A percentile compares a stretch with the other conserved stretches of the same genome.
Evolutionary conservation across 73 alveolate species (phyloP).

Genomic region (Uronychia binucleata): DNA sequence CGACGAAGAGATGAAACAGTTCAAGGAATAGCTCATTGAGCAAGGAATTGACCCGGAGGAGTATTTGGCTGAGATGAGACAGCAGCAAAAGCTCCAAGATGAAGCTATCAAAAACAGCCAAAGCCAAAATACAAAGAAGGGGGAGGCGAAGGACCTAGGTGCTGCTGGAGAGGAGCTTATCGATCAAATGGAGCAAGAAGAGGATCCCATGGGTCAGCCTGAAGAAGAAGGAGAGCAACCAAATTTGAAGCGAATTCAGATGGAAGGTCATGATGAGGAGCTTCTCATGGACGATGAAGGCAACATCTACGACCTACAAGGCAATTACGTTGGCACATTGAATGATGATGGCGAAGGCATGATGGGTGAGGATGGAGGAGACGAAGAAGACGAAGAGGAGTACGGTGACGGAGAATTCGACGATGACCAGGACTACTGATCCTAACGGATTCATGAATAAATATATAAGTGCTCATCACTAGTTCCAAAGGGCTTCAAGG

Average conservation of each 20-base stretch:
- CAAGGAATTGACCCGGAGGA: background rate
- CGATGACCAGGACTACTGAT: background rate
- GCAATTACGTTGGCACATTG: constrained; percentile 53
- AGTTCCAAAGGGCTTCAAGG: no score
- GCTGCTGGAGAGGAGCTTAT: background rate
- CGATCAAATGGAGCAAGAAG: background rate
- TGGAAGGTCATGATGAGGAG: constrained; percentile 55
- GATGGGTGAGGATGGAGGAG: background rate
- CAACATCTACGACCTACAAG: constrained; percentile 42
- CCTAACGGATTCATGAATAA: background rate
- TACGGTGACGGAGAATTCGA: background rate
- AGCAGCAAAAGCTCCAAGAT: background rate
- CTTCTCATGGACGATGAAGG: constrained; percentile 50
- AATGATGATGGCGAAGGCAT: constrained; percentile 45
- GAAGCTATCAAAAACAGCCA: background rate
- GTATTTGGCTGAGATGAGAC: background rate
- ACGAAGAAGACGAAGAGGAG: background rate
- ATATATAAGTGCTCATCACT: background rate
- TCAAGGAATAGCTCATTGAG: background rate
- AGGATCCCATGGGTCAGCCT: background rate
- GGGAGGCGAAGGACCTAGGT: background rate
- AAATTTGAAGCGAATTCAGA: constrained; percentile 34
- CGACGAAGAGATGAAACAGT: background rate
- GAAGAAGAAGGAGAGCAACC: background rate
- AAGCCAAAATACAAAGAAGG: background rate